A percentile compares a stretch with the other conserved stretches of the same genome.
Conservation (phyloP, 164 flowering plant genomes). For the Brasenia schreberi region DNA sequence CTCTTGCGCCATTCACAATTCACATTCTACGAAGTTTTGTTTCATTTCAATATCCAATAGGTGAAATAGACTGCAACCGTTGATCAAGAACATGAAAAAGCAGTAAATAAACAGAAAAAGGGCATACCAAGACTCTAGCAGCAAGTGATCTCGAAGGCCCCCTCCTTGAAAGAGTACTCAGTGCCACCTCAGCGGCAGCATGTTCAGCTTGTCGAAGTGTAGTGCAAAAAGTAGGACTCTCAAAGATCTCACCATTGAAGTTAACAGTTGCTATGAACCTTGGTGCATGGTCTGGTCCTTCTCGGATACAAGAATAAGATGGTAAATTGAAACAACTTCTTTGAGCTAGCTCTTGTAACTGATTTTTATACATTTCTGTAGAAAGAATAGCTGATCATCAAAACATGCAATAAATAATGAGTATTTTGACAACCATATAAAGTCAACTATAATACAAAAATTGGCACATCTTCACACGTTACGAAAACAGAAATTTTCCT, state of each 20-base stretch:
- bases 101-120: background rate
- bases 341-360: conserved; percentile 59
- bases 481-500: too few relatives aligned
- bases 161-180: conserved; percentile 31
- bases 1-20: too few relatives aligned
- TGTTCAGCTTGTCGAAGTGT: conserved; percentile 58
- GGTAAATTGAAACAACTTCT: conserved; percentile 62
- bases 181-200: conserved; percentile 56
- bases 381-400: background rate
- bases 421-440: too few relatives aligned
- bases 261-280: conserved; percentile 53
- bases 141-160: conserved; percentile 48
- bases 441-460: too few relatives aligned
- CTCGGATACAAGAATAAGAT: conserved; percentile 49
- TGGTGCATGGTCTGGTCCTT: conserved; percentile 77
- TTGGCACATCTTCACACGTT: too few relatives aligned
- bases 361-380: conserved; percentile 51
- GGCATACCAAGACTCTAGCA: conserved; percentile 40
- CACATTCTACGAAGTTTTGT: too few relatives aligned
- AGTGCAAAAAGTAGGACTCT: conserved; percentile 44
- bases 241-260: conserved; percentile 56
- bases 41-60: too few relatives aligned
- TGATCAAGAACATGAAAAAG: background rate
- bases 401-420: too few relatives aligned
- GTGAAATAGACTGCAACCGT: background rate